Base-by-base conservation (phyloP, 1,284 basidiomycete species). In the Cryptococcus sp. region DNA sequence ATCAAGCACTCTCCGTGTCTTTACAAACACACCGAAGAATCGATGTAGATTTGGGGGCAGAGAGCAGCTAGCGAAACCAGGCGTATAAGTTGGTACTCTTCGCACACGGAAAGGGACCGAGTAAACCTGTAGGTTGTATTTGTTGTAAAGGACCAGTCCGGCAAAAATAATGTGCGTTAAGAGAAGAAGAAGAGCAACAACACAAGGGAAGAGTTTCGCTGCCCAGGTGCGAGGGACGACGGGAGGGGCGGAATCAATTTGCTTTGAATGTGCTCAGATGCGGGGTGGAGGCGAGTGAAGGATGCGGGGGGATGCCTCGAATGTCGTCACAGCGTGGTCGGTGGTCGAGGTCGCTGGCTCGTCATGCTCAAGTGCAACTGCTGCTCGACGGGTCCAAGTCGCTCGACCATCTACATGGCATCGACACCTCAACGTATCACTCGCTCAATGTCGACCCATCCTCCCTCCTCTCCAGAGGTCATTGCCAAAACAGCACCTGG, bases 61-160 rank as follows among this genome's bases (percentile, higher is more conserved):
- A 31, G 28, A 63, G 57, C 53, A 58, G 63, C 63, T 66, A 66
- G 55, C 63, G 58, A 63, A 62, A 64, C 63, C 63, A 62, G 56
- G 62, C 63, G 54, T 55, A 33, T 23, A 14, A 41, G 10, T 41
- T 25, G 14, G 26, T 53, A 33, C 52, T 59, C 53, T 60, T n/a
- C 55, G 56, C 56, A 60, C 52, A 50, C 47, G 49, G 42, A 45
- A 32, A 39, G 18, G 22, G 32, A 19, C 28, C 14, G 16, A 31
- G 23, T 31, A 14, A 44, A 10, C 18, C 19, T 4, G n/a, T n/a
- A 26, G 16, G 41, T 28, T 28, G 41, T 26, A 28, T n/a, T 16
- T 25, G 5, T 16, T 10, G n/a, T 19, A 24, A 31, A 28, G 9
- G 43, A 18, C 19, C 5, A 34, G 18, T 18, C 25, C 28, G 28